Evolutionary conservation across 2,329 filamentous ascomycete species (phyloP).

Genomic region (Fusarium tjaetaba): DNA sequence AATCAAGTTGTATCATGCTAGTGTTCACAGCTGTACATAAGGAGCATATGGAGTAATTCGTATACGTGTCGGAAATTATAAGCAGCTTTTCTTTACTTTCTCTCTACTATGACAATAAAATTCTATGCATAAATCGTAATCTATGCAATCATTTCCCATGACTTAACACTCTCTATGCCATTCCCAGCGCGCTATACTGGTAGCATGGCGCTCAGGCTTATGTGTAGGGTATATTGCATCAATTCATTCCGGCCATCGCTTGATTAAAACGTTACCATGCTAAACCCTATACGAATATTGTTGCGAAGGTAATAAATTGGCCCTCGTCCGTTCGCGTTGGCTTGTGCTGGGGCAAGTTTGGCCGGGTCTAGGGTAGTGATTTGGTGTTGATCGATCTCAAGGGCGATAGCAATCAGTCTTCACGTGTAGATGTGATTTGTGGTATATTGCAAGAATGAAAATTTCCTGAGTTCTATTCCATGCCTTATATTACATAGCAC

Average conservation of each 20-base stretch:
- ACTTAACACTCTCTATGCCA: not conserved
- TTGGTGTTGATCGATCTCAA: not conserved
- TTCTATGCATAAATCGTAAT: constrained; percentile 6
- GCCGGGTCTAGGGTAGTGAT: not conserved
- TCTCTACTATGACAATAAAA: not conserved
- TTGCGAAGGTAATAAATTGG: not conserved
- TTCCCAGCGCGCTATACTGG: not conserved
- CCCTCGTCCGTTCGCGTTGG: not conserved
- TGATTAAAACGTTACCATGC: too few relatives aligned
- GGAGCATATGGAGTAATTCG: not conserved
- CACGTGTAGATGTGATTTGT: not conserved
- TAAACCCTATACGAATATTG: not conserved
- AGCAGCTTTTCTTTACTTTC: not conserved
- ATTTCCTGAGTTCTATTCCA: not conserved
- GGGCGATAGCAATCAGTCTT: too few relatives aligned
- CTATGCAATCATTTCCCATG: not conserved
- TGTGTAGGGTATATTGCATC: not conserved
- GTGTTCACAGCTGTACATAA: not conserved
- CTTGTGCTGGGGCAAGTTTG: too few relatives aligned
- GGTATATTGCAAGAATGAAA: not conserved
- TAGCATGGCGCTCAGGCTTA: not conserved
- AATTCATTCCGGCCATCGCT: not conserved
- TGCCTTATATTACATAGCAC: too few relatives aligned
- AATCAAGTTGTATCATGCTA: not conserved
- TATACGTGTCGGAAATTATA: not conserved